phyloP scores from a whole-genome alignment of 352 stramenopile genomes.

The Blastocystis sp. region DNA sequence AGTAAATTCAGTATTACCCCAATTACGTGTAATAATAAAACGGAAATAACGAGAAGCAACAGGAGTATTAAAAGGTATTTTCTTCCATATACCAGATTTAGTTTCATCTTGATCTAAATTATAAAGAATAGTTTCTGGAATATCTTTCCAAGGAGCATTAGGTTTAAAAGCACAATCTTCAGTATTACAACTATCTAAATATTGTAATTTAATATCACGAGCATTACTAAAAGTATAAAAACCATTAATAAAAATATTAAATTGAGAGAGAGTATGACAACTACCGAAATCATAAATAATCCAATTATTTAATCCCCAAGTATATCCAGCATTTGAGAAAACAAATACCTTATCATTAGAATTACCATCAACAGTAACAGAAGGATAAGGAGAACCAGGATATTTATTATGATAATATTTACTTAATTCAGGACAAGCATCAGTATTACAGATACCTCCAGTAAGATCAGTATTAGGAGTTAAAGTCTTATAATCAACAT shows the following conservation, averaged over 20 bases:
- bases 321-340: conserved; percentile 28
- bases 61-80: background rate
- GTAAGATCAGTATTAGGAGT: conserved; percentile 21
- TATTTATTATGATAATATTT: conserved; percentile 11
- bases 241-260: conserved; percentile 23
- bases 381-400: conserved; percentile 22
- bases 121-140: conserved; percentile 24
- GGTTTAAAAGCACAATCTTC: conserved; percentile 19
- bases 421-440: background rate
- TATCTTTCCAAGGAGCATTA: conserved; percentile 22
- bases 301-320: conserved; percentile 24
- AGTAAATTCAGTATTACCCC: conserved; percentile 29
- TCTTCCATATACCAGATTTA: background rate
- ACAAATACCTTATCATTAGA: conserved; percentile 22
- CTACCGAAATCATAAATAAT: conserved; percentile 35
- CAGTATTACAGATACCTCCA: too few species aligned
- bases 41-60: conserved; percentile 29
- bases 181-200: conserved; percentile 15
- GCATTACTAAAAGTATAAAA: conserved; percentile 26
- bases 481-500: conserved; percentile 7
- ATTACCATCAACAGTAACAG: conserved; percentile 11
- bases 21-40: conserved; percentile 32
- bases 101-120: conserved; percentile 12
- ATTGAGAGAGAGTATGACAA: conserved; percentile 6
- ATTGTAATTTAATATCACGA: conserved; percentile 29